These are phyloP conservation scores for Phytophthora pseudosyringae DNA, from an alignment of 352 stramenopile species.

Conservation along the genomic window DNA sequence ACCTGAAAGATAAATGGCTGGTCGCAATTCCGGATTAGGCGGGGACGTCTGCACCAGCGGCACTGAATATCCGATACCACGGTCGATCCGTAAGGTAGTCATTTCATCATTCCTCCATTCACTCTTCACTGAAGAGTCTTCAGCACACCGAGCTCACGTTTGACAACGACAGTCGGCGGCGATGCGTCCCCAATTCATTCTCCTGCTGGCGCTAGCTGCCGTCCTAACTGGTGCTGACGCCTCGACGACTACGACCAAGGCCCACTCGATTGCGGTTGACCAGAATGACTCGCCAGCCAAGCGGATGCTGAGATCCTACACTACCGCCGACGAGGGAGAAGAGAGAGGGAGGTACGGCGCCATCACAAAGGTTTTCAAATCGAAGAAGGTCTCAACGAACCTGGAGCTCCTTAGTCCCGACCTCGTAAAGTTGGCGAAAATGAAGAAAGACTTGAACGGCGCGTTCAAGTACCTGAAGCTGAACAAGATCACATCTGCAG, in stretches of 20 bases:
- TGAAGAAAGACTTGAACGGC: background rate
- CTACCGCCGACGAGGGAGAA: conserved; percentile 2
- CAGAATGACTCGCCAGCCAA: background rate
- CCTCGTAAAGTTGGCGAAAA: background rate
- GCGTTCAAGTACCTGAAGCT: background rate
- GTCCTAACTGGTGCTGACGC: background rate
- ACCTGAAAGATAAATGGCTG: too few relatives aligned
- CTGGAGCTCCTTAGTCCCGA: background rate
- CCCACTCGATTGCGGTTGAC: background rate
- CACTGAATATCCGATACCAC: background rate
- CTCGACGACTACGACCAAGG: background rate
- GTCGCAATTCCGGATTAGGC: too few relatives aligned
- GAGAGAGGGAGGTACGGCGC: background rate
- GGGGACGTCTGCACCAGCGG: too few relatives aligned
- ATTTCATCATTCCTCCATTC: background rate
- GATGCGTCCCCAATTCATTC: background rate
- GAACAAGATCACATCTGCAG: background rate
- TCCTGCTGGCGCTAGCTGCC: background rate
- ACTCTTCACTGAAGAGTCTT: background rate
- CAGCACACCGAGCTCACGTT: background rate
- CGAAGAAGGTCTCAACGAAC: background rate
- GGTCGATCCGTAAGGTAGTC: background rate
- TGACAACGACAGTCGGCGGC: background rate
- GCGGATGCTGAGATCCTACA: background rate
- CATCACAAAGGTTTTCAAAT: background rate